A percentile compares a stretch with the other conserved stretches of the same genome.
phyloP scores from a whole-genome alignment of 257 asterid species.

The Echium plantagineum region DNA sequence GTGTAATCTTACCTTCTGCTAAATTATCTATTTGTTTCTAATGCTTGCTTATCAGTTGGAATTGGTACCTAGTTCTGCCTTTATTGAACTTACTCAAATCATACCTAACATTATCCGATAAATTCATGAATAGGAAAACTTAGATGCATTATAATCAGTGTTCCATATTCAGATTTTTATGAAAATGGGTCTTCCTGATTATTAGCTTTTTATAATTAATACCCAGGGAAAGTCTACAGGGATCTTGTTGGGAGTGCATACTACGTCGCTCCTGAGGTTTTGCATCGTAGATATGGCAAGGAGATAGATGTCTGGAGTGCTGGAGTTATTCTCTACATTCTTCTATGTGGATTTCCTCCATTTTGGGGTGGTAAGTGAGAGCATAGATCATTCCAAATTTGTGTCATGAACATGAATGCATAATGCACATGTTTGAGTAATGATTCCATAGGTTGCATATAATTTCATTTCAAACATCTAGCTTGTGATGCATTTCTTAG shows the following conservation, averaged over 20 bases:
- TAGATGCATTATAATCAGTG: not conserved
- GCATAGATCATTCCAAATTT: not conserved
- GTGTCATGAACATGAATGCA: not conserved
- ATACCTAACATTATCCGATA: too few species aligned
- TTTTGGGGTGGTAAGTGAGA: slow-evolving; percentile 21
- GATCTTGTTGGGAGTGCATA: slow-evolving; percentile 34
- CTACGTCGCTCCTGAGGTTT: slow-evolving; percentile 34
- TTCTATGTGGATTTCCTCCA: slow-evolving; percentile 33
- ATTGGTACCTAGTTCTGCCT: too few species aligned
- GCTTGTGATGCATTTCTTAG: not conserved
- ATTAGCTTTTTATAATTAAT: not conserved
- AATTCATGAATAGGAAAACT: too few species aligned
- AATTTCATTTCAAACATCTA: not conserved
- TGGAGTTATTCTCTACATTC: slow-evolving; percentile 35
- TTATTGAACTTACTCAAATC: too few species aligned
- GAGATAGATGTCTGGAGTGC: slow-evolving; percentile 39
- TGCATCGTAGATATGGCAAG: slow-evolving; percentile 21
- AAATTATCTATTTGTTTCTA: too few species aligned
- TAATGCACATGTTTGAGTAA: not conserved
- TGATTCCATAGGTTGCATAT: not conserved
- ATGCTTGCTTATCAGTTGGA: too few species aligned
- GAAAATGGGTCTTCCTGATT: not conserved
- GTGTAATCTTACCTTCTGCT: not conserved
- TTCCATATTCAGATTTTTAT: too few species aligned
- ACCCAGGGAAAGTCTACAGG: slow-evolving; percentile 19